phyloP scores from a whole-genome alignment of 139 green algal species.

The Micractinium conductrix region DNA sequence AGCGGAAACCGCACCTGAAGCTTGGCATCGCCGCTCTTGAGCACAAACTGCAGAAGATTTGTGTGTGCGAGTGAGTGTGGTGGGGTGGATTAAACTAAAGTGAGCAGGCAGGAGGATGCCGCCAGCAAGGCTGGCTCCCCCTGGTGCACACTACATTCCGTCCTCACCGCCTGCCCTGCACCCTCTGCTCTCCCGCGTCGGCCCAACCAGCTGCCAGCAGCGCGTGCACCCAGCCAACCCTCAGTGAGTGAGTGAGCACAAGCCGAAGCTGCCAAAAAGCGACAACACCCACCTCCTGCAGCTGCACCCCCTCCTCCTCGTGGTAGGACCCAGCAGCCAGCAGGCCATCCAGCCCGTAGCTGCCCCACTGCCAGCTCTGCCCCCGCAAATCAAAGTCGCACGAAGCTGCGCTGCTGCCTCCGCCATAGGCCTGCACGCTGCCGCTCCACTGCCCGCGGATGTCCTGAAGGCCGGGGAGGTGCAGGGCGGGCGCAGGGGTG shows the following conservation, averaged over 20 bases:
- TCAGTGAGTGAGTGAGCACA: too few species aligned
- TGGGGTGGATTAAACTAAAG: background rate
- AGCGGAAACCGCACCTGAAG: conserved; percentile 62
- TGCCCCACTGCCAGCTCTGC: conserved; percentile 78
- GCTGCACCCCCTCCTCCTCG: conserved; percentile 79
- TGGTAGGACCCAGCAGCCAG: conserved; percentile 72
- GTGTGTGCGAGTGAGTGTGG: background rate
- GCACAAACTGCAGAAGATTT: conserved; percentile 29
- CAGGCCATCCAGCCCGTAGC: conserved; percentile 59
- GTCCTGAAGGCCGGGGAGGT: conserved; percentile 77
- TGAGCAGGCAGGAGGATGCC: background rate
- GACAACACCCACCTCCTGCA: conserved; percentile 76
- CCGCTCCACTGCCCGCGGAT: conserved; percentile 78
- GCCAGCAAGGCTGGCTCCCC: too few species aligned
- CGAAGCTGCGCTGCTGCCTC: conserved; percentile 58
- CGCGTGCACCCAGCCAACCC: too few species aligned
- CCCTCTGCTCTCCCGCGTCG: background rate
- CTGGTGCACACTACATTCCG: too few species aligned
- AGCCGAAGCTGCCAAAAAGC: too few species aligned
- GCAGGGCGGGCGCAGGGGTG: background rate
- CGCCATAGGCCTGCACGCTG: conserved; percentile 77
- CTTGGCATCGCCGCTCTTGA: conserved; percentile 52
- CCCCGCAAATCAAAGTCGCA: conserved; percentile 81
- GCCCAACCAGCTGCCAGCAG: background rate
- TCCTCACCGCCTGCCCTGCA: too few species aligned